Evolutionary conservation across 2,329 filamentous ascomycete species (phyloP), one percentile per base, ranked within the genome.

Genomic region (Colletotrichum orchidophilum): DNA sequence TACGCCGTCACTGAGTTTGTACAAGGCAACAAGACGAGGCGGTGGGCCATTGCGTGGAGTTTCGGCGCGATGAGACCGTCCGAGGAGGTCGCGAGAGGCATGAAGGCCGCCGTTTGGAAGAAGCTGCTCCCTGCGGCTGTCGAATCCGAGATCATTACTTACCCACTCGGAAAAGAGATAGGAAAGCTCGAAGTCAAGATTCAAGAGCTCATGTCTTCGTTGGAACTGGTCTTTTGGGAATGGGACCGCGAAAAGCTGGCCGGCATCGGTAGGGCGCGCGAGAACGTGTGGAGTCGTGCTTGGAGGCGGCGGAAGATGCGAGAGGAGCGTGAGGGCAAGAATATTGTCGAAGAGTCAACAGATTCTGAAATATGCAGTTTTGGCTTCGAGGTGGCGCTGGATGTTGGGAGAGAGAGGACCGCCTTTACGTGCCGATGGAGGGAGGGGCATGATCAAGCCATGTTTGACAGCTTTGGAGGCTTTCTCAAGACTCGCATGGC

Each of bases 1-100:
- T 98, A 91, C 75, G 95, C 94, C 0, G 89, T 97, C 0, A 93
- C 92, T 0, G 91, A 93, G 73, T 92, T 98, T 74, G 85, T 94
- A 0, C 94, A 96, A 69, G 94, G 93, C 0, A 90, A 83, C 57
- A 92, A 91, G 78, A 98, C 96, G 33, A 90, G 91, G 63, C 86
- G 96, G 21, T 98, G 96, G 95, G 94, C 91, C 1, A 82, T 98
- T 3, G 96, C 88, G 0, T 99, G 96, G 96, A 97, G 93, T 76
- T 97, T 94, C 82, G 83, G 84, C 2, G 84, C 88, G 62, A 84
- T 89, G 77, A 86, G 95, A 55, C 94, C 95, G 2, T 79, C 83
- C 5, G 79, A 85, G 67, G 75, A 78, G 52, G 80, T 85, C 50
- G 83, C 86, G 26, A 77, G 87, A 55, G 85, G 85, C 0, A 79